phyloP scores from a whole-genome alignment of 768 basidiomycete genomes.

The Floccularia luteovirens region DNA sequence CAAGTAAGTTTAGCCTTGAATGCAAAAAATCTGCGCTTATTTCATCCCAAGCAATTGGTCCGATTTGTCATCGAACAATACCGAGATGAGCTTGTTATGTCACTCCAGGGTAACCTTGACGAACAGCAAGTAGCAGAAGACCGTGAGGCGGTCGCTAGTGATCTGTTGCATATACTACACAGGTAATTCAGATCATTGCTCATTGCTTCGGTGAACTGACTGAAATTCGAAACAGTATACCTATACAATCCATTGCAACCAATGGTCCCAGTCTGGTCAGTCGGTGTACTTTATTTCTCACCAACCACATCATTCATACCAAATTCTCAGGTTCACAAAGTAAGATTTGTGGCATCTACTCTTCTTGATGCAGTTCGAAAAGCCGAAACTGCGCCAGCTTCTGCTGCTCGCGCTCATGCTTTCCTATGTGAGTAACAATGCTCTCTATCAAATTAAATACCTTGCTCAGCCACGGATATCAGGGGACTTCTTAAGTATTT shows the following conservation, averaged over 20 bases:
- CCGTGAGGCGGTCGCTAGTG: constrained; percentile 79
- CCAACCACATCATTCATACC: constrained; percentile 9
- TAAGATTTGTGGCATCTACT: constrained; percentile 89
- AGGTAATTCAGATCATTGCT: constrained; percentile 32
- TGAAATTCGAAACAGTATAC: constrained; percentile 48
- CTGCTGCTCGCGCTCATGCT: constrained; percentile 78
- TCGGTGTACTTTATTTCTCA: neutral
- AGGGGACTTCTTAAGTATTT: constrained; percentile 91
- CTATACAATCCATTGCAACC: constrained; percentile 88
- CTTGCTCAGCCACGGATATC: constrained; percentile 5
- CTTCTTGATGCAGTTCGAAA: constrained; percentile 79
- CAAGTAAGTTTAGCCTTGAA: constrained; percentile 43
- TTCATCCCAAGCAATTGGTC: constrained; percentile 67
- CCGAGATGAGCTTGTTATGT: constrained; percentile 73
- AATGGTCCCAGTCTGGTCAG: constrained; percentile 73
- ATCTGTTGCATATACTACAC: constrained; percentile 80
- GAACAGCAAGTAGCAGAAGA: constrained; percentile 63
- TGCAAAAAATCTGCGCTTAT: neutral
- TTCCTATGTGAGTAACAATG: constrained; percentile 64
- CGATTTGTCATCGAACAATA: constrained; percentile 92
- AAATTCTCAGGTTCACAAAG: constrained; percentile 68
- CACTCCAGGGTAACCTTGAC: constrained; percentile 57
- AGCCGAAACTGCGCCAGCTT: constrained; percentile 72
- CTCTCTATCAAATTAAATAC: constrained; percentile 1
- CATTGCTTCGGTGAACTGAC: neutral